Evolutionary conservation across 2,329 filamentous ascomycete species (phyloP), one percentile per base, ranked within the genome.

Genomic region (Cordyceps fumosorosea): DNA sequence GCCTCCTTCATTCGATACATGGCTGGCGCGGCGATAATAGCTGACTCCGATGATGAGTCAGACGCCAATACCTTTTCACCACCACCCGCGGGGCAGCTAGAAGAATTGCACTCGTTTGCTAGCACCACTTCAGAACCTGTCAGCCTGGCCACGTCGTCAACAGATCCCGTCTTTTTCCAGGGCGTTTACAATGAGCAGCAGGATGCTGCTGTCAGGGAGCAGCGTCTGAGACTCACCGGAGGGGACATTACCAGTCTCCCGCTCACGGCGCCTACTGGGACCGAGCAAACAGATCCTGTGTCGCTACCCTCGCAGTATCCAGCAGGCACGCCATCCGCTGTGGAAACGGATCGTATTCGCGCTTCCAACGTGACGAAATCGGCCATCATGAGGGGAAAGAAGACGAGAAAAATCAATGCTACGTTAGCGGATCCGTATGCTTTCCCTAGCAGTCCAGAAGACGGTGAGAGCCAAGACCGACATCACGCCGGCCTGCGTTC

Each of bases 131-230:
- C 52, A 2, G 59, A 61, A 5, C 40, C 37, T 18, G 37, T 47
- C 1, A 66, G 71, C 62, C 66, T 68, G 60, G 67, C 68, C 44
- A 74, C 75, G 7, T 72, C 68, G 24, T 82, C 80, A 18, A 83
- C 81, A 1, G 78, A 83, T 62, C 74, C 76, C 1, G 74, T 72
- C 0, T 78, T 81, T 65, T 83, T 83, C 64, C 75, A 76, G 53
- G 74, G 71, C 56, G 67, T 83, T 11, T 82, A 80, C 62, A 72
- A 80, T 24, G 77, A 81, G 52, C 79, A 82, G 54, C 79, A 82
- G 66, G 73, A 75, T 45, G 70, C 72, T 40, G 72, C 73, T 11
- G 66, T 62, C 7, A 54, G 64, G 10, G 44, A 61, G 12, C 59
- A 59, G 24, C 62, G 34, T 16, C 16, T 40, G 16, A 51, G 42